Conservation (phyloP, 2,329 filamentous ascomycete species). For the Camptophora hylomeconis region DNA sequence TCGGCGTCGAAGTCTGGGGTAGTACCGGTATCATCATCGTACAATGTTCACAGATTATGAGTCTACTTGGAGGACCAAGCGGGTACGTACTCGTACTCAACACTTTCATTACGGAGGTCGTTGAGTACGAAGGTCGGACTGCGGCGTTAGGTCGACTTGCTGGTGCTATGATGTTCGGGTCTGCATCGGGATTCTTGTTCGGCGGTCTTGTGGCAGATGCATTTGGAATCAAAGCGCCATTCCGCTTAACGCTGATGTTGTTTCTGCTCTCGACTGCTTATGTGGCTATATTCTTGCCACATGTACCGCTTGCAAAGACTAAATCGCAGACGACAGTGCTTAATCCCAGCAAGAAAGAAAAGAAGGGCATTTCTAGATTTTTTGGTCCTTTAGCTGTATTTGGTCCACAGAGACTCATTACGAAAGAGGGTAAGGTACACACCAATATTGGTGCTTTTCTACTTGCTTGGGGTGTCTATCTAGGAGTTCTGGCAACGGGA, state of each 20-base stretch:
- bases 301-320: constrained; percentile 32
- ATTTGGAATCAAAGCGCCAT: constrained; percentile 51
- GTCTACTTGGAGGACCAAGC: constrained; percentile 53
- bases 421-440: constrained; percentile 36
- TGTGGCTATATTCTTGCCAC: constrained; percentile 29
- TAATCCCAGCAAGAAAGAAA: constrained; percentile 20
- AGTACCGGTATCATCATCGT: constrained; percentile 52
- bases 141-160: constrained; percentile 53
- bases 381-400: constrained; percentile 49
- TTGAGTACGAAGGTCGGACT: constrained; percentile 47
- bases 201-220: constrained; percentile 53
- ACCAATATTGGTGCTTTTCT: constrained; percentile 51
- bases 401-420: constrained; percentile 41
- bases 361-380: constrained; percentile 15
- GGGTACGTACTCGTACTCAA: constrained; percentile 59
- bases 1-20: constrained; percentile 52
- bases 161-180: constrained; percentile 54
- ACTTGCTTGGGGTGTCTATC: constrained; percentile 52
- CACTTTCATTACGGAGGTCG: constrained; percentile 53
- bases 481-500: constrained; percentile 53
- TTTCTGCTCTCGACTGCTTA: constrained; percentile 35
- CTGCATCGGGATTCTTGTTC: constrained; percentile 49
- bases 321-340: background rate
- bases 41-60: constrained; percentile 54
- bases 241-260: constrained; percentile 47